Evolutionary conservation across 2,329 filamentous ascomycete genomes (phyloP).

Genomic region (Pseudogymnoascus sp.): DNA sequence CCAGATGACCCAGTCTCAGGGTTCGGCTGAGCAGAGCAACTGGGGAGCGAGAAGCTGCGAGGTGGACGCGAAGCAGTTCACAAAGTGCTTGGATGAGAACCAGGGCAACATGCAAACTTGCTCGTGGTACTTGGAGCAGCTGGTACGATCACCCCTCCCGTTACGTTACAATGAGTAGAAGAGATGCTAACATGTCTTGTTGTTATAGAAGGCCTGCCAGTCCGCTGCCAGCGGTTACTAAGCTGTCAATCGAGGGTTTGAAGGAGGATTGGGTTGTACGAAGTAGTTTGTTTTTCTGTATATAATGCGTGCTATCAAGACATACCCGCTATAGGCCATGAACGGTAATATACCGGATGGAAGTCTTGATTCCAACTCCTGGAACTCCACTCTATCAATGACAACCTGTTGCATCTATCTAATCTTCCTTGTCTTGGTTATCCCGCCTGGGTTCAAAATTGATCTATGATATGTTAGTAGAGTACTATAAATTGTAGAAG

Average conservation of each 20-base stretch:
- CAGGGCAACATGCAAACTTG: slow-evolving; percentile 91
- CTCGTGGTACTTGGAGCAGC: slow-evolving; percentile 95
- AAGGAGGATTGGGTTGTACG: not conserved
- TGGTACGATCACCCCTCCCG: slow-evolving; percentile 39
- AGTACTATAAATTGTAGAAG: not conserved
- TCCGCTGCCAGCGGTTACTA: slow-evolving; percentile 66
- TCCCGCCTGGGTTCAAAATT: slow-evolving; percentile 17
- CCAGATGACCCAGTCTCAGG: slow-evolving; percentile 44
- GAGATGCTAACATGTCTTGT: slow-evolving; percentile 23
- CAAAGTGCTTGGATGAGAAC: slow-evolving; percentile 94
- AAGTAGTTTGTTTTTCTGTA: slow-evolving; percentile 1
- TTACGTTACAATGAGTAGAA: slow-evolving; percentile 4
- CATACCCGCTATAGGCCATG: slow-evolving; percentile 6
- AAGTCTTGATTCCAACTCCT: slow-evolving; percentile 6
- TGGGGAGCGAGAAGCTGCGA: slow-evolving; percentile 62
- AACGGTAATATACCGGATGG: slow-evolving; percentile 5
- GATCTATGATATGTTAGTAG: slow-evolving; percentile 11
- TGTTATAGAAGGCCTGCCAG: slow-evolving; percentile 67
- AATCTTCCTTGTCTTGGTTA: slow-evolving; percentile 11
- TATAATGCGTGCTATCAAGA: slow-evolving; percentile 8
- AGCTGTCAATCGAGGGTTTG: slow-evolving; percentile 14
- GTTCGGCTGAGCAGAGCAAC: slow-evolving; percentile 42
- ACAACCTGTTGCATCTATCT: slow-evolving; percentile 7
- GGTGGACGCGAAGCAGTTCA: slow-evolving; percentile 75
- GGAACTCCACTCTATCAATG: slow-evolving; percentile 7